Base-by-base conservation (phyloP, 768 basidiomycete genomes). In the Psilocybe subaeruginosa region DNA sequence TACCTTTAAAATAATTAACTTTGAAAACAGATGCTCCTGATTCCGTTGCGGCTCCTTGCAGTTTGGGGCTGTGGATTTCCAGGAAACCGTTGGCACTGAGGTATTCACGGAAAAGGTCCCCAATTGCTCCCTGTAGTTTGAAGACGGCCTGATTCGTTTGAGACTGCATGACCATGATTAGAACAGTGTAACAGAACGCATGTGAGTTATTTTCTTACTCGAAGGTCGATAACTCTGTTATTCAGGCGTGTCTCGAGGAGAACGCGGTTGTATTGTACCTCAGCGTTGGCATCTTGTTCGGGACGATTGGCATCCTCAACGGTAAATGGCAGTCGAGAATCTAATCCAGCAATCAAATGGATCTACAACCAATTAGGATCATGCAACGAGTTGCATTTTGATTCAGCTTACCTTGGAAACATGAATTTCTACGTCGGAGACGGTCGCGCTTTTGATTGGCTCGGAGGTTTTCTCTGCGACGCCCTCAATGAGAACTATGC, bases 21-120 rank as follows among this genome's bases (percentile, higher is more conserved):
- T 96, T 95, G 85, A 99, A 99, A 41, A 99, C 97, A 37, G 92
- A 92, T 46, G 97, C 93, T 8, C 97, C 97, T 11, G 91, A 93
- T 77, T 99, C 97, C 2, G 97, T 99, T 8, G 97, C 96, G 35
- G 97, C 91, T 45, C 93, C 95, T 73, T 98, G 95, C 2, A 99
- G 82, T 78, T 99, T 99, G 4, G 97, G 97, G 62, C 92, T 95
- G 77, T 99, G 97, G 63, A 99, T 99, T 76, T 99, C 97, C 55
- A 86, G 86, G 73, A 99, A 99, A 19, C 89, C 87, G 55, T 90
- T 78, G 23, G 70, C 72, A 64, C 86, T 83, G 58, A 99, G 80
- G 77, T 85, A 91, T 53, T 90, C 84, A 47, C 95, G 87, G 89
- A 98, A 99, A 48, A 95, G 76, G 56, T 90, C 84, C 62, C 92